Evolutionary conservation across 352 stramenopile species (phyloP).

Genomic region (Thalassiosira exigua): DNA sequence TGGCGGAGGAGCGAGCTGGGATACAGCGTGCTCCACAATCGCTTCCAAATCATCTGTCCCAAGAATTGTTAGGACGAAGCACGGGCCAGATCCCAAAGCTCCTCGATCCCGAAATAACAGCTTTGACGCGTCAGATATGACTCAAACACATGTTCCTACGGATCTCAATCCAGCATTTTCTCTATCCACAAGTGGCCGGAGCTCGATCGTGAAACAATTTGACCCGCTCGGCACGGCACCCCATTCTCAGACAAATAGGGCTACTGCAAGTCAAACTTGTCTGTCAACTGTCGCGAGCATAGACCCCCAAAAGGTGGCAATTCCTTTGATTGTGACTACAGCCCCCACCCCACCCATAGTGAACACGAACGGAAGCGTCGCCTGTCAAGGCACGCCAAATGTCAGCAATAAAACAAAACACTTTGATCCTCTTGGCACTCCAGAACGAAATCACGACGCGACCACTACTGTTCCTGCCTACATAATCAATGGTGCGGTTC

Average conservation of each 20-base stretch:
- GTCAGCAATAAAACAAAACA: conserved; percentile 16
- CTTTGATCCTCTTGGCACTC: conserved; percentile 49
- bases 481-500: conserved; percentile 10
- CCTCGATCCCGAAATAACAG: conserved; percentile 25
- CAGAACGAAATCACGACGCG: conserved; percentile 3
- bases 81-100: conserved; percentile 12
- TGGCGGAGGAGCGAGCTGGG: not conserved
- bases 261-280: conserved; percentile 6
- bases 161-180: no score
- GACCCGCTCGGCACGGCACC: conserved; percentile 19
- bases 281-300: not conserved
- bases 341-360: not conserved
- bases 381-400: not conserved
- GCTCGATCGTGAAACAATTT: conserved; percentile 20
- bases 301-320: conserved; percentile 19
- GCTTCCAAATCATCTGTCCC: not conserved
- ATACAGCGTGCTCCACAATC: not conserved
- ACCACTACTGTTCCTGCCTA: not conserved
- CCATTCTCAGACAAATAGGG: not conserved
- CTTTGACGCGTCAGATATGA: conserved; percentile 9
- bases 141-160: no score
- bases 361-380: not conserved
- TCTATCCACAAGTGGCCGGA: no score
- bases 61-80: no score
- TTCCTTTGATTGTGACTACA: conserved; percentile 21